Evolutionary conservation across 148 eudicot genomes (phyloP), one percentile per base, ranked within the genome.

Genomic region (Chenopodium suecicum): DNA sequence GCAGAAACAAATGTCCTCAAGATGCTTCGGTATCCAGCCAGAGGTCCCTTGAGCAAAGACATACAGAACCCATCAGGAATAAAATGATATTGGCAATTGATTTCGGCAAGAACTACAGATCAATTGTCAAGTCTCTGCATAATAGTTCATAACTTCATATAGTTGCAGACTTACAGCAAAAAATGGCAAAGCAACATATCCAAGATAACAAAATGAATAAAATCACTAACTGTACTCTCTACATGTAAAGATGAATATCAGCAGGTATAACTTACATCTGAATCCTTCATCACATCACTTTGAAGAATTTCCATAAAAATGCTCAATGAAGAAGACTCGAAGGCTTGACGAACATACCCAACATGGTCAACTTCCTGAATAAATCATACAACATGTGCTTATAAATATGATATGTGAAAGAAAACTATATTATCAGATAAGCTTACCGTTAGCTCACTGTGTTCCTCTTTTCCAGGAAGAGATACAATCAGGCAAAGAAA

Each of bases 331-430:
- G 87, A 91, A 86, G 89, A 95, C 78, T 92, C 94, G 83, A 96
- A 91, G 74, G 98, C 97, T 89, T 91, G 98, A 71, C 91, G 94
- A 79, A 90, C 98, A 86, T 96, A 96, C 44, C 89, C 89, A 88
- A 87, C 91, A 83, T 96, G 99, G 82, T 94, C 97, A 76, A 94
- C 84, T 70, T 95, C 99, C 99, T 95, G 92, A 79, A 68, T 25
- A 85, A 78, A 79, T 82, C 67, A 84, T 32, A 16, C 23, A 17
- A 73, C 11, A 73, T 31, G 44, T 66, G 73, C 65, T 65, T 68
- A 25, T 22, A 48, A 22, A 70, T 50, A 79, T 46, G 58, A 66
- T 48, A 76, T 58, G 73, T 27, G 46, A 81, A 48, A 56, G 0
- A 31, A 74, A 65, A 25, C 37, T 72, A 72, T 62, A 16, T 23